phyloP scores from a whole-genome alignment of 2,329 filamentous ascomycete genomes.

The Penicillium palitans region DNA sequence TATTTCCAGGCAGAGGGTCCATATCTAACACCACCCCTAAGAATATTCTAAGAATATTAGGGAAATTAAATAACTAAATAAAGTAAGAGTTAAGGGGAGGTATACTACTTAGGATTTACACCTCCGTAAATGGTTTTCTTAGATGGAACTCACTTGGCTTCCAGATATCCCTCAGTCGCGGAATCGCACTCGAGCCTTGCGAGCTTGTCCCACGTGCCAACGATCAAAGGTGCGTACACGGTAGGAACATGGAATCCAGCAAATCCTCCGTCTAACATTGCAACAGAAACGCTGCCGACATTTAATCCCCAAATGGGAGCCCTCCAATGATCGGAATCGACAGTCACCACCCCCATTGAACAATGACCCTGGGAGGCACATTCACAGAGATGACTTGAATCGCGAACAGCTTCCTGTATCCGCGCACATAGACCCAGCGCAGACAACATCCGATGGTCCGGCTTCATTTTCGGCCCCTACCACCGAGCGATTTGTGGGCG shows the following conservation, averaged over 20 bases:
- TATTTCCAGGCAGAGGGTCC: too few species aligned
- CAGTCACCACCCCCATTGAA: background rate
- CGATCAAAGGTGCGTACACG: constrained; percentile 32
- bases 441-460: constrained; percentile 8
- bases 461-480: constrained; percentile 12
- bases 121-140: background rate
- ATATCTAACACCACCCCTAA: too few species aligned
- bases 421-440: background rate
- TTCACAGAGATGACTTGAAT: background rate
- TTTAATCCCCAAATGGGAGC: constrained; percentile 16
- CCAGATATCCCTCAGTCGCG: constrained; percentile 37
- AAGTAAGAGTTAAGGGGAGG: too few species aligned
- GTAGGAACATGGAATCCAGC: background rate
- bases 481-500: constrained; percentile 41
- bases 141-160: constrained; percentile 40
- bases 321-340: constrained; percentile 3
- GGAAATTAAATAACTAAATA: too few species aligned
- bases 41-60: too few species aligned
- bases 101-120: background rate
- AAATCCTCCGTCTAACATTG: background rate
- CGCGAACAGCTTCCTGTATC: background rate
- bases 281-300: constrained; percentile 38
- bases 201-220: constrained; percentile 36
- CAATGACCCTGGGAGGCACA: background rate
- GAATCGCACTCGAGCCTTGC: constrained; percentile 31